These are phyloP conservation scores for Alloteropsis semialata DNA, from an alignment of 176 grass and related monocot genomes.

Conservation along the genomic window DNA sequence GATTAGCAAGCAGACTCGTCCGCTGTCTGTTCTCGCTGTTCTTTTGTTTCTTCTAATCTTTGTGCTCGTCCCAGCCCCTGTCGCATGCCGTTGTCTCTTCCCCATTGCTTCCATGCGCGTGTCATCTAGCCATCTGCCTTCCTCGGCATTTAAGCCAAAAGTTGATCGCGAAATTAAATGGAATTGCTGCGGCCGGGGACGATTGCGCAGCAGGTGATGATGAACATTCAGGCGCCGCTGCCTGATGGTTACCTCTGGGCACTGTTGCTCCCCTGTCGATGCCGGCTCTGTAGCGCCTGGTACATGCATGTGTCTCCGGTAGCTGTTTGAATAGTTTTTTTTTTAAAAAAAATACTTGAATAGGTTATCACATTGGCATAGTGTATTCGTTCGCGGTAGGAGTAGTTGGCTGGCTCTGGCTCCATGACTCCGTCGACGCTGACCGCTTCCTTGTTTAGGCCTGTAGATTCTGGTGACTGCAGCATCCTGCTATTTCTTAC, in stretches of 20 bases:
- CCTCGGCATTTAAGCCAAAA: slow-evolving; percentile 20
- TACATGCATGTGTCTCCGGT: slow-evolving; percentile 30
- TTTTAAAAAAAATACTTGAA: no score
- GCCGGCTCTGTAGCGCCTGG: slow-evolving; percentile 21
- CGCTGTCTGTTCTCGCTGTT: slow-evolving; percentile 13
- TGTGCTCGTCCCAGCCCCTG: not conserved
- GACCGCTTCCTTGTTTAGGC: slow-evolving; percentile 27
- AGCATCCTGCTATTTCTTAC: not conserved
- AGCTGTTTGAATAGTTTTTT: no score
- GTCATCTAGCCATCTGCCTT: slow-evolving; percentile 27
- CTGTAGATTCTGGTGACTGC: not conserved
- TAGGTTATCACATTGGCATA: not conserved
- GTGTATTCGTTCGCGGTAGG: slow-evolving; percentile 4
- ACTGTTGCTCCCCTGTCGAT: not conserved
- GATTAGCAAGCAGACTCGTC: slow-evolving; percentile 14
- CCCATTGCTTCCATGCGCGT: slow-evolving; percentile 36
- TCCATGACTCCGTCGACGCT: slow-evolving; percentile 10
- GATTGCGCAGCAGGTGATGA: slow-evolving; percentile 24
- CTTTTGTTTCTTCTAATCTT: slow-evolving; percentile 23
- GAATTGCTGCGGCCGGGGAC: slow-evolving; percentile 1
- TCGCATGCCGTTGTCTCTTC: slow-evolving; percentile 38
- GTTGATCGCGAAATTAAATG: slow-evolving; percentile 34
- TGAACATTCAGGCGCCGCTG: slow-evolving; percentile 28
- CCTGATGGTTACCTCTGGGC: not conserved
- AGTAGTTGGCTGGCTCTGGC: no score